Evolutionary conservation across 805 yeast genomes (phyloP), one percentile per base, ranked within the genome.

Genomic region (Diddensiella santjacobensis): DNA sequence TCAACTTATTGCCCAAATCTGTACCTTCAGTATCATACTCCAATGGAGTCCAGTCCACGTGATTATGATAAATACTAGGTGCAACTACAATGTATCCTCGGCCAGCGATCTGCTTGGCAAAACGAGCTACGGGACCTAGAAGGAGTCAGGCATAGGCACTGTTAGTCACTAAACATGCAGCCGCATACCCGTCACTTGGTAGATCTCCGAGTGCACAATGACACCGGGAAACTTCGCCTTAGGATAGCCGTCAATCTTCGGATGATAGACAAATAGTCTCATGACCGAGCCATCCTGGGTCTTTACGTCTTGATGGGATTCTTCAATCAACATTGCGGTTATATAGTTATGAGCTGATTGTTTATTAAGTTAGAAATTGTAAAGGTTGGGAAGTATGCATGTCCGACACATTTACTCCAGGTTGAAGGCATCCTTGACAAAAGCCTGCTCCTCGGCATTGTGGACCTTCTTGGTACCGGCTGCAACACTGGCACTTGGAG

Each of bases 401-500:
- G n/a, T n/a, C n/a, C n/a, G n/a, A 8, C 20, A 35, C 31, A 8
- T 26, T 26, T 26, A 35, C 38, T 35, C 15, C 24, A 63, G 47
- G 36, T 52, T 49, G 71, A 87, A 84, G 52, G 84, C 95, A 48
- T 86, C 95, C 51, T 75, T 73, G 68, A 91, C 75, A 77, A 93
- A 87, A 33, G 83, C 82, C 58, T 81, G 84, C 74, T 93, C 98
- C 76, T 93, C 96, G 56, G 84, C 83, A 54, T 69, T 66, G 71
- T 93, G 99, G 80, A 81, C 81, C 56, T 82, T 71, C 81, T 93
- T 93, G 54, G 87, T 76, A 72, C 99, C 99, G 58, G 98, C 96
- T 64, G 99, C 99, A 64, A 93, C 96, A 54, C 96, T 84, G 41
- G 98, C 98, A 67, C 91, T 83, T 68, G 99, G 99, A 67, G 87